A percentile compares a stretch with the other conserved stretches of the same genome.
phyloP scores from a whole-genome alignment of 176 grass and related monocot species.

The Urochloa ruziziensis region DNA sequence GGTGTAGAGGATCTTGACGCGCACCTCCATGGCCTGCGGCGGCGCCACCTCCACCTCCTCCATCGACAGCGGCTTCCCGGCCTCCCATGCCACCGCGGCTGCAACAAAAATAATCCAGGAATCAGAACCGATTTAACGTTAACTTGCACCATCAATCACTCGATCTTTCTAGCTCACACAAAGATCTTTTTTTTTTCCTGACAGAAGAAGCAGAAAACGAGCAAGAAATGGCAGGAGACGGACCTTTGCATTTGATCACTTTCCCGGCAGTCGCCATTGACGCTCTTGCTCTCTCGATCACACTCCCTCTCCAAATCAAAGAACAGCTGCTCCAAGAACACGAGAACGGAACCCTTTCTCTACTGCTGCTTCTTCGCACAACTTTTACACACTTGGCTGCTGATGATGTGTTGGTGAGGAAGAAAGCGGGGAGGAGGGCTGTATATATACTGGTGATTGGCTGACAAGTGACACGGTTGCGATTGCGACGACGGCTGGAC shows the following conservation, averaged over 20 bases:
- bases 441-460: slow-evolving; percentile 9
- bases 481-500: neutral
- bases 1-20: slow-evolving; percentile 81
- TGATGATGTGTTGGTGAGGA: neutral
- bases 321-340: neutral
- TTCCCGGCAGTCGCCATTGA: slow-evolving; percentile 73
- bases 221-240: neutral
- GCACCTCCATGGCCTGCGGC: slow-evolving; percentile 85
- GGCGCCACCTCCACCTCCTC: slow-evolving; percentile 92
- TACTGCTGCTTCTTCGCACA: neutral
- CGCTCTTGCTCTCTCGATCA: neutral
- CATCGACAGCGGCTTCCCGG: slow-evolving; percentile 68
- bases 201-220: neutral
- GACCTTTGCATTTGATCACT: slow-evolving; percentile 85
- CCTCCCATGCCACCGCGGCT: slow-evolving; percentile 94
- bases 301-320: neutral
- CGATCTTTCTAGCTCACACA: neutral
- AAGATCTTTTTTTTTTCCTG: neutral
- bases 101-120: neutral
- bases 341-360: neutral
- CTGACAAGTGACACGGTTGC: neutral
- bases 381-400: neutral
- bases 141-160: neutral
- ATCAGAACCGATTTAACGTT: neutral
- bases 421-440: neutral